phyloP scores from a whole-genome alignment of 768 basidiomycete genomes.

The Russula sp. region DNA sequence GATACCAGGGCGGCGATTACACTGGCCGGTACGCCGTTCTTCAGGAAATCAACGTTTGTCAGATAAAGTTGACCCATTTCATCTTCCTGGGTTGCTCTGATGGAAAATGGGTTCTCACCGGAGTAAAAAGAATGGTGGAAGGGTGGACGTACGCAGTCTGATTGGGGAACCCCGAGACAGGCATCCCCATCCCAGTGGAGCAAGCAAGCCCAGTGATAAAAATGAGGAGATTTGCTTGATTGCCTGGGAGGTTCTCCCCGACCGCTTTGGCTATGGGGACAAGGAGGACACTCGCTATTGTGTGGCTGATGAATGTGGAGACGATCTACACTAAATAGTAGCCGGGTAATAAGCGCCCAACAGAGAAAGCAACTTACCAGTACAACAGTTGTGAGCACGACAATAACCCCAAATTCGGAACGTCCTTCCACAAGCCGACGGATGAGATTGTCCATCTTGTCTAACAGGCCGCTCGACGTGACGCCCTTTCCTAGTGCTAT shows the following conservation, averaged over 20 bases:
- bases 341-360: not conserved
- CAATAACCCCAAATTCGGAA: constrained; percentile 65
- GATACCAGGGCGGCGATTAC: constrained; percentile 79
- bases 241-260: constrained; percentile 65
- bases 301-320: constrained; percentile 96
- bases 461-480: constrained; percentile 79
- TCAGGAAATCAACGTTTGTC: constrained; percentile 82
- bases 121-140: not conserved
- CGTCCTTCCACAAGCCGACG: constrained; percentile 58
- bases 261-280: constrained; percentile 94
- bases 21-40: constrained; percentile 93
- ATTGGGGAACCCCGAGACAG: constrained; percentile 98
- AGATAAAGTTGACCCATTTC: constrained; percentile 90
- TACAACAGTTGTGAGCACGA: constrained; percentile 46
- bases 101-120: not conserved
- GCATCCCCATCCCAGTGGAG: constrained; percentile 97
- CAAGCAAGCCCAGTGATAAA: constrained; percentile 93
- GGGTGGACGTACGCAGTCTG: constrained; percentile 78
- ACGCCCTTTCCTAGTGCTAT: constrained; percentile 96
- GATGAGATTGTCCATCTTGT: constrained; percentile 67
- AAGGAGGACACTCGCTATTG: constrained; percentile 93
- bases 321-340: constrained; percentile 50
- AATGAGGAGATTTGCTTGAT: constrained; percentile 79
- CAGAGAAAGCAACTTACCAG: constrained; percentile 33
- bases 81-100: constrained; percentile 87